Conservation (phyloP, 2,329 filamentous ascomycete species). For the Neofusicoccum cordaticola region DNA sequence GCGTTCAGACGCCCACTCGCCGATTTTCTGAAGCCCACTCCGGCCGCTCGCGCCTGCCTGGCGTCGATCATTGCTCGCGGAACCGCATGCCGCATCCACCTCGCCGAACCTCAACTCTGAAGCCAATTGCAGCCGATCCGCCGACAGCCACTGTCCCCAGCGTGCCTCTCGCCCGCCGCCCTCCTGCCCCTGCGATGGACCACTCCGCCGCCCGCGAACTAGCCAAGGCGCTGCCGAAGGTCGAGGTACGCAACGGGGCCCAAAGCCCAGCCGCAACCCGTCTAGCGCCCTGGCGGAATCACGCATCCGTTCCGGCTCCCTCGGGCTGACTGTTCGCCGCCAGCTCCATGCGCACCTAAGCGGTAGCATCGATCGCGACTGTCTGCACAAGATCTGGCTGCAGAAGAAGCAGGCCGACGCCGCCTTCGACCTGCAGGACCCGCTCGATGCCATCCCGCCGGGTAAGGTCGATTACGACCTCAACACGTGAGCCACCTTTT, state of each 20-base stretch:
- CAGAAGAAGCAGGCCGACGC: slow-evolving; percentile 53
- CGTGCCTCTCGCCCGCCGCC: neutral
- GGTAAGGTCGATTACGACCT: slow-evolving; percentile 71
- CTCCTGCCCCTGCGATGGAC: neutral
- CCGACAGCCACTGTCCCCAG: neutral
- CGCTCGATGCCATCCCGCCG: slow-evolving; percentile 64
- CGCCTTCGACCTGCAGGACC: slow-evolving; percentile 61
- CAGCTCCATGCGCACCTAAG: slow-evolving; percentile 79
- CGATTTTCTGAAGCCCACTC: neutral
- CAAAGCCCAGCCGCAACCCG: slow-evolving; percentile 20
- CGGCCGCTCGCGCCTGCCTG: neutral
- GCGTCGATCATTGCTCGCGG: slow-evolving; percentile 4
- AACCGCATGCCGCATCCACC: neutral
- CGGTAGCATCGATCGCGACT: slow-evolving; percentile 70
- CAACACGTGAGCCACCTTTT: slow-evolving; percentile 53
- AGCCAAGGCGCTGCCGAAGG: slow-evolving; percentile 40
- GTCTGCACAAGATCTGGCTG: slow-evolving; percentile 72
- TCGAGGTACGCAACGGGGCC: slow-evolving; percentile 33
- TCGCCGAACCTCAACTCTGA: neutral
- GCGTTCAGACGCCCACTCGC: slow-evolving; percentile 10
- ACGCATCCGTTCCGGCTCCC: slow-evolving; percentile 22
- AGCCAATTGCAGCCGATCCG: neutral
- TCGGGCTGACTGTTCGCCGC: slow-evolving; percentile 23
- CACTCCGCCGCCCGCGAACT: slow-evolving; percentile 26
- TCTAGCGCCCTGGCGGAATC: slow-evolving; percentile 1